Percentiles rank a stretch among this genome's conserved stretches.
These are phyloP conservation scores for Nevesoporus exiguus DNA, from an alignment of 768 basidiomycete genomes.

Conservation along the genomic window DNA sequence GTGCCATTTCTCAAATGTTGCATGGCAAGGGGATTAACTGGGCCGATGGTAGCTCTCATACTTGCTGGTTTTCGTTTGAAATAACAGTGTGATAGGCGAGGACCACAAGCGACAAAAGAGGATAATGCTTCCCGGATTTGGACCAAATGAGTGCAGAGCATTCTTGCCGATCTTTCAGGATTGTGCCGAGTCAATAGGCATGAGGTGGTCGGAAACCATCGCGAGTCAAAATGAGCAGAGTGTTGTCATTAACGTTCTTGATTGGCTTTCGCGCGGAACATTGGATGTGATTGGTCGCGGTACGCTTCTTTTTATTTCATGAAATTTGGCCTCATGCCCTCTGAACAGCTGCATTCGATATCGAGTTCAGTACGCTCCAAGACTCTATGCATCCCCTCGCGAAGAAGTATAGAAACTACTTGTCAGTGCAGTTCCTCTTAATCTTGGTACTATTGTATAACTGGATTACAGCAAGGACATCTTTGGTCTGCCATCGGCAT, in stretches of 20 bases:
- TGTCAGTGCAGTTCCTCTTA: neutral
- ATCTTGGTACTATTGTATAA: neutral
- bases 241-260: constrained; percentile 17
- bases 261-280: constrained; percentile 38
- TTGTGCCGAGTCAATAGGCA: constrained; percentile 21
- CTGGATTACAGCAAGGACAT: neutral
- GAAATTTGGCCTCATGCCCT: neutral
- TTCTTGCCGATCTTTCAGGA: constrained; percentile 48
- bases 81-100: constrained; percentile 22
- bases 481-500: neutral
- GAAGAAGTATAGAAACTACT: neutral
- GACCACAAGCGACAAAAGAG: constrained; percentile 51
- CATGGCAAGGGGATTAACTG: constrained; percentile 36
- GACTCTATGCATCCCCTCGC: neutral
- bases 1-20: constrained; percentile 5
- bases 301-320: constrained; percentile 12
- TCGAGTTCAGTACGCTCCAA: neutral
- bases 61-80: constrained; percentile 4
- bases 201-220: constrained; percentile 19
- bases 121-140: constrained; percentile 55
- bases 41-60: constrained; percentile 35
- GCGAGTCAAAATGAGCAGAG: neutral
- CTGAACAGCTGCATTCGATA: neutral
- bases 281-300: constrained; percentile 49
- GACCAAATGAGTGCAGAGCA: constrained; percentile 44